Percentiles rank a stretch among this genome's conserved stretches.
phyloP scores from a whole-genome alignment of 352 stramenopile genomes.

The Phytophthora europaea region DNA sequence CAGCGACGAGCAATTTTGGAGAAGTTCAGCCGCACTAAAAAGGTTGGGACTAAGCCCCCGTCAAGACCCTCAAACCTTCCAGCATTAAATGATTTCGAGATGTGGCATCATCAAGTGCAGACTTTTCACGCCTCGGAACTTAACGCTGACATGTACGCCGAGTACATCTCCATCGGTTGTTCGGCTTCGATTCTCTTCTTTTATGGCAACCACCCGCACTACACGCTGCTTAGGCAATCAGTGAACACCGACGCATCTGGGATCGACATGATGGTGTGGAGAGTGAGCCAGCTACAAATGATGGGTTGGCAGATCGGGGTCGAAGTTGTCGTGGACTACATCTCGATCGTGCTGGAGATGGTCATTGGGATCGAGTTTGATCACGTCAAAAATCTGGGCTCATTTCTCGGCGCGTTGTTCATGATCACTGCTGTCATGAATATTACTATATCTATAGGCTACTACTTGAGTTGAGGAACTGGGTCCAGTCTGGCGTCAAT shows the following conservation, averaged over 20 bases:
- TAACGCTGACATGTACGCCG: conserved; percentile 45
- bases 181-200: conserved; percentile 41
- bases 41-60: not conserved
- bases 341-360: conserved; percentile 36
- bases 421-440: conserved; percentile 42
- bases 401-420: conserved; percentile 41
- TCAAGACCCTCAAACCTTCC: not conserved
- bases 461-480: conserved; percentile 29
- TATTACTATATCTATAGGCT: conserved; percentile 33
- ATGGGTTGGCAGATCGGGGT: conserved; percentile 20
- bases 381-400: conserved; percentile 19
- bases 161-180: conserved; percentile 59
- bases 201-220: conserved; percentile 45
- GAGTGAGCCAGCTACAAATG: conserved; percentile 20
- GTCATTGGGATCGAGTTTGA: conserved; percentile 30
- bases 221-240: conserved; percentile 12
- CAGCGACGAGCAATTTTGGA: not conserved
- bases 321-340: conserved; percentile 32
- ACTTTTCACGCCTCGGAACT: conserved; percentile 40
- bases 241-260: not conserved
- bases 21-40: not conserved
- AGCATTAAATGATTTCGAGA: conserved; percentile 10
- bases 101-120: conserved; percentile 23
- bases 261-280: not conserved
- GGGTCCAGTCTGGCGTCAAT: no score